Conservation (phyloP, 176 grass and related monocot genomes). For the Paspalum vaginatum region DNA sequence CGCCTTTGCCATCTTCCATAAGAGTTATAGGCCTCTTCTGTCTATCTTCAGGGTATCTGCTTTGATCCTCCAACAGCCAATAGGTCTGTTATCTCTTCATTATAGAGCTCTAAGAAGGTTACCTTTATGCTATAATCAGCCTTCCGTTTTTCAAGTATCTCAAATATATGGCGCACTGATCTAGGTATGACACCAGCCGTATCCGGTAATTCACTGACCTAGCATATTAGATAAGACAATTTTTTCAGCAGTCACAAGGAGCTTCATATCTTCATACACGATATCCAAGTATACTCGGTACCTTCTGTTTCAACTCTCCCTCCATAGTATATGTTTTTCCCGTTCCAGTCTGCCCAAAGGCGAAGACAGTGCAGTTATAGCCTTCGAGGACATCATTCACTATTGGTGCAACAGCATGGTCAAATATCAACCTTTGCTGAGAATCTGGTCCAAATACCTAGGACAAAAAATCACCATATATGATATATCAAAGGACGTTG, state of each 20-base stretch:
- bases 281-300: slow-evolving; percentile 31
- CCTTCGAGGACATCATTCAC: slow-evolving; percentile 82
- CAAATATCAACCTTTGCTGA: slow-evolving; percentile 71
- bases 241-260: slow-evolving; percentile 24
- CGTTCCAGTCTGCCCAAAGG: slow-evolving; percentile 89
- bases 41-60: slow-evolving; percentile 64
- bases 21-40: slow-evolving; percentile 68
- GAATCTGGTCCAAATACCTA: slow-evolving; percentile 87
- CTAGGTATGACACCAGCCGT: slow-evolving; percentile 91
- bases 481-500: neutral
- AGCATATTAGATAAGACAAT: slow-evolving; percentile 34
- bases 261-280: neutral
- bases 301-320: slow-evolving; percentile 78
- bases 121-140: slow-evolving; percentile 82
- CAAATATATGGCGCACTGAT: slow-evolving; percentile 78
- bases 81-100: slow-evolving; percentile 85
- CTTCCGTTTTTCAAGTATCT: slow-evolving; percentile 62
- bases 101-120: slow-evolving; percentile 89
- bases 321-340: slow-evolving; percentile 97
- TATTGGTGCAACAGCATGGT: slow-evolving; percentile 66
- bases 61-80: slow-evolving; percentile 72
- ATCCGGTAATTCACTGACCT: slow-evolving; percentile 56
- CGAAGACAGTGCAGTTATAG: slow-evolving; percentile 92
- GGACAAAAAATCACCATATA: slow-evolving; percentile 25
- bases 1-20: slow-evolving; percentile 91